Conservation (phyloP, 768 basidiomycete genomes). For the Amanita thiersii region DNA sequence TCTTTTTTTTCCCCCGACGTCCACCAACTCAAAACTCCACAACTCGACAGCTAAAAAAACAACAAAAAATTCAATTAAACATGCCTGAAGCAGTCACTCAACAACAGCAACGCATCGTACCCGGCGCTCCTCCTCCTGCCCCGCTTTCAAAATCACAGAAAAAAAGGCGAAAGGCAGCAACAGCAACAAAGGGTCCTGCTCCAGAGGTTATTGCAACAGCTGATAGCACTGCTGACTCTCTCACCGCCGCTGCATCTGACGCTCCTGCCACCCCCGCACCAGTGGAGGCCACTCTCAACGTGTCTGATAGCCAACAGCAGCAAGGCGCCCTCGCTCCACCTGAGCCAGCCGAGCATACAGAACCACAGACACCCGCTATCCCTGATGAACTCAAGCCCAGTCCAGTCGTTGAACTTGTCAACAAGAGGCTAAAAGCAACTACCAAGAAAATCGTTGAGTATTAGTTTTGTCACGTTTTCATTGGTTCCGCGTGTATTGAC, state of each 20-base stretch:
- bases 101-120: constrained; percentile 46
- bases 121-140: constrained; percentile 66
- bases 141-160: constrained; percentile 57
- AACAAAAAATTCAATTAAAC: constrained; percentile 14
- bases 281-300: constrained; percentile 42
- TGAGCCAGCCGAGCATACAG: constrained; percentile 23
- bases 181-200: constrained; percentile 34
- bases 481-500: constrained; percentile 1
- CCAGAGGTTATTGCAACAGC: neutral
- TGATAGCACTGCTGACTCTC: constrained; percentile 30
- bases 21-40: constrained; percentile 8
- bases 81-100: constrained; percentile 29
- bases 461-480: constrained; percentile 8
- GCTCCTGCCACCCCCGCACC: constrained; percentile 31
- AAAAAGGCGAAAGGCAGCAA: constrained; percentile 58
- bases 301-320: constrained; percentile 38
- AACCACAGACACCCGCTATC: constrained; percentile 23
- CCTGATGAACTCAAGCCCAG: constrained; percentile 52
- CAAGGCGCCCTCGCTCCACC: constrained; percentile 32
- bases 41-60: too few relatives aligned
- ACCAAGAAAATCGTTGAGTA: constrained; percentile 76
- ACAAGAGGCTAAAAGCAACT: constrained; percentile 69
- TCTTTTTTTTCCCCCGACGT: neutral
- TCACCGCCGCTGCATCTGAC: constrained; percentile 36
- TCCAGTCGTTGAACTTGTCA: constrained; percentile 70